Percentiles rank a stretch among this genome's conserved stretches.
These are phyloP conservation scores for Lactarius indigo DNA, from an alignment of 768 basidiomycete species.

Conservation along the genomic window DNA sequence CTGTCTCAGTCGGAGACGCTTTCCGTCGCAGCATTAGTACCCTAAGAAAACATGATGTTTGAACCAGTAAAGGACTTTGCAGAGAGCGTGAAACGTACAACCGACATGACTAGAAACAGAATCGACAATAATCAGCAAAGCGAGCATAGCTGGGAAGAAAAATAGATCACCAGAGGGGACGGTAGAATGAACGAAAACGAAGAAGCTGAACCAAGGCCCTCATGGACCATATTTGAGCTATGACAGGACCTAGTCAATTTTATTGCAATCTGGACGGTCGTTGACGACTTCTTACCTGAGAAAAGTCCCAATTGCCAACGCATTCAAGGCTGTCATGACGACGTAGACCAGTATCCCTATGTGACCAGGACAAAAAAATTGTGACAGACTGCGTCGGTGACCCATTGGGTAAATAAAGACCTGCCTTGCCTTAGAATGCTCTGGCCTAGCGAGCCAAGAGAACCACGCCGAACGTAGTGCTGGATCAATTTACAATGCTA, in stretches of 20 bases:
- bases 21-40: slow-evolving; percentile 22
- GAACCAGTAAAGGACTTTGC: neutral
- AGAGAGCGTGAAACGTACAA: slow-evolving; percentile 7
- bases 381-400: neutral
- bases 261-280: neutral
- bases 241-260: neutral
- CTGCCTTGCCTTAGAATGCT: slow-evolving; percentile 22
- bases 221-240: neutral
- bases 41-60: slow-evolving; percentile 1
- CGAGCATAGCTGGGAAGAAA: neutral
- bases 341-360: slow-evolving; percentile 22
- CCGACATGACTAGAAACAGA: slow-evolving; percentile 12
- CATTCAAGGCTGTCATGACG: slow-evolving; percentile 22
- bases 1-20: slow-evolving; percentile 16
- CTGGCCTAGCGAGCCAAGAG: slow-evolving; percentile 14
- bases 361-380: neutral
- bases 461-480: slow-evolving; percentile 19
- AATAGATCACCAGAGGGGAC: slow-evolving; percentile 12
- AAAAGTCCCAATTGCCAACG: slow-evolving; percentile 18
- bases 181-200: slow-evolving; percentile 21
- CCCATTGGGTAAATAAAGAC: neutral
- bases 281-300: slow-evolving; percentile 9
- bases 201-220: slow-evolving; percentile 11
- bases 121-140: neutral
- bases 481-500: neutral